Conservation (phyloP, 257 asterid species). For the Salvia splendens region DNA sequence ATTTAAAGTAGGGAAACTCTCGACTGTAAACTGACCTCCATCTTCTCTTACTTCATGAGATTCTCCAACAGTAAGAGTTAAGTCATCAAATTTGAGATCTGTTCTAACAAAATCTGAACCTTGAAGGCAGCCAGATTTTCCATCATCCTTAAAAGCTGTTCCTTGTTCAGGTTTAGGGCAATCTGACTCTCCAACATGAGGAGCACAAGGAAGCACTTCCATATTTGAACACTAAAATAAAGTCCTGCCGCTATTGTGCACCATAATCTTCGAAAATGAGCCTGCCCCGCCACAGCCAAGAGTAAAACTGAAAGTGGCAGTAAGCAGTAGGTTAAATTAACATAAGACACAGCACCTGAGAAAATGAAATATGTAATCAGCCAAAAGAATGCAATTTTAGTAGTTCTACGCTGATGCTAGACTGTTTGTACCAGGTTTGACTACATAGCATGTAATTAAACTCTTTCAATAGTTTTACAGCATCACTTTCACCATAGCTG, state of each 20-base stretch:
- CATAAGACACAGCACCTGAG: slow-evolving; percentile 27
- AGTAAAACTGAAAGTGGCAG: slow-evolving; percentile 28
- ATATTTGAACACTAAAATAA: slow-evolving; percentile 41
- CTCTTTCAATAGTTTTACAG: slow-evolving; percentile 6
- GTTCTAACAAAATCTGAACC: slow-evolving; percentile 47
- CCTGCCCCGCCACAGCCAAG: slow-evolving; percentile 33
- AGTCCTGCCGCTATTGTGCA: slow-evolving; percentile 40
- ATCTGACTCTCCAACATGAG: slow-evolving; percentile 53
- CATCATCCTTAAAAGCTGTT: slow-evolving; percentile 48
- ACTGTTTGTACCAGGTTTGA: slow-evolving; percentile 17
- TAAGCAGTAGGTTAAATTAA: background rate
- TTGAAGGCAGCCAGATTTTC: slow-evolving; percentile 46
- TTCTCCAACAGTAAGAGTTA: slow-evolving; percentile 39
- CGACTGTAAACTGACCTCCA: slow-evolving; percentile 46
- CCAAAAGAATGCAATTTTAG: slow-evolving; percentile 5
- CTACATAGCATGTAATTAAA: background rate
- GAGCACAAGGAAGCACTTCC: slow-evolving; percentile 68
- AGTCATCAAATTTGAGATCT: slow-evolving; percentile 47
- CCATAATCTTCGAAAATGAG: slow-evolving; percentile 34
- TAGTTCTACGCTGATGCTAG: background rate
- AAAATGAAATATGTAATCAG: slow-evolving; percentile 21
- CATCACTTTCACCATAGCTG: slow-evolving; percentile 8
- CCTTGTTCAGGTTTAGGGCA: slow-evolving; percentile 56
- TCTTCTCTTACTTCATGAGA: slow-evolving; percentile 47
- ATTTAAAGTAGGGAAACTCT: slow-evolving; percentile 54